These are phyloP conservation scores for Ustilago cynodontis DNA, from an alignment of 1,284 basidiomycete genomes.

Conservation along the genomic window DNA sequence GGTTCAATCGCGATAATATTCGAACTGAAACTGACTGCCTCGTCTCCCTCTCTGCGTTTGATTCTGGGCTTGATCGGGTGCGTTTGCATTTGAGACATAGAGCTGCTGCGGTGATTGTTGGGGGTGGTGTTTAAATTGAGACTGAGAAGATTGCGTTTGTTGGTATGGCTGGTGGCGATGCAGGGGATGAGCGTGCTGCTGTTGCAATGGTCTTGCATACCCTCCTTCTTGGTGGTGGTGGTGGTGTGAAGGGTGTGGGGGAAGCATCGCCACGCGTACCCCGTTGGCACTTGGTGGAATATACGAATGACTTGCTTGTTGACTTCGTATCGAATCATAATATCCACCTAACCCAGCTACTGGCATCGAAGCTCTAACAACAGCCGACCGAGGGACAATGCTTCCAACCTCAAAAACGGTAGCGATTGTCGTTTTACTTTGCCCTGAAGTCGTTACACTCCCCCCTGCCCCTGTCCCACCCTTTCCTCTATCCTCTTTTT, in stretches of 20 bases:
- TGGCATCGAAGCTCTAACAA: slow-evolving; percentile 11
- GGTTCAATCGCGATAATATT: slow-evolving; percentile 23
- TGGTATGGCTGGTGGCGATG: background rate
- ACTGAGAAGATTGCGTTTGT: background rate
- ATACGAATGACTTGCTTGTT: background rate
- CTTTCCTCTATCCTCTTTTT: background rate
- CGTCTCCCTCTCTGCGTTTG: too few species aligned
- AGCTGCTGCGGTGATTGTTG: too few species aligned
- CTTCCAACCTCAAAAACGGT: slow-evolving; percentile 39
- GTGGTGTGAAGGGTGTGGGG: background rate
- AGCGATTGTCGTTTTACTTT: background rate
- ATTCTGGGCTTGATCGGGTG: background rate
- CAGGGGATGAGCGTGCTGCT: too few species aligned
- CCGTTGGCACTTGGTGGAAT: slow-evolving; percentile 1
- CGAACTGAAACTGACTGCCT: slow-evolving; percentile 23
- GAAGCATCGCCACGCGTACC: background rate
- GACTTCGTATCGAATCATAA: slow-evolving; percentile 10
- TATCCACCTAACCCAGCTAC: slow-evolving; percentile 6
- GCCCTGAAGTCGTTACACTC: slow-evolving; percentile 5
- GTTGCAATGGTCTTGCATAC: too few species aligned
- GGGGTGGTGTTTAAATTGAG: background rate
- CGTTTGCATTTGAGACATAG: too few species aligned
- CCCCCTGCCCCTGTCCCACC: background rate
- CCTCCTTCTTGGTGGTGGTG: background rate
- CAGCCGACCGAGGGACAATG: slow-evolving; percentile 25